Conservation (phyloP, 2,329 filamentous ascomycete species). For the Stachybotrys elegans region DNA sequence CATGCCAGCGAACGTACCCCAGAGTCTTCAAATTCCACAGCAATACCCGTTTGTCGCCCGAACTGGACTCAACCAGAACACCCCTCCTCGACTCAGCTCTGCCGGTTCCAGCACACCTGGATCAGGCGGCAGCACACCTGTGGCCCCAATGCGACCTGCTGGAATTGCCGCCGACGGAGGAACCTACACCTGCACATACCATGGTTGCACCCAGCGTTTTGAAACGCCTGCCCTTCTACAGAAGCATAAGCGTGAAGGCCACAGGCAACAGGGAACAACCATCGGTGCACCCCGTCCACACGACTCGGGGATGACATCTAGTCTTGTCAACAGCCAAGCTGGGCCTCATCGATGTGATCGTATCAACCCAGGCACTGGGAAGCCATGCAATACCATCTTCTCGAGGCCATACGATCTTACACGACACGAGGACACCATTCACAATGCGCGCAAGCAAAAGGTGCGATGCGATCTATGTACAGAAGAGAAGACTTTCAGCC, state of each 20-base stretch:
- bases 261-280: slow-evolving; percentile 68
- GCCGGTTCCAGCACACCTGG: slow-evolving; percentile 32
- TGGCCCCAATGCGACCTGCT: slow-evolving; percentile 45
- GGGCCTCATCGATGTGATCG: slow-evolving; percentile 91
- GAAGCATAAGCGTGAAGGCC: slow-evolving; percentile 92
- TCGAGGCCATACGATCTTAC: slow-evolving; percentile 95
- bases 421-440: slow-evolving; percentile 93
- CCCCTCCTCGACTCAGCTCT: slow-evolving; percentile 35
- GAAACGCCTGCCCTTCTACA: slow-evolving; percentile 82
- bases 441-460: slow-evolving; percentile 91
- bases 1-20: slow-evolving; percentile 29
- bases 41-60: slow-evolving; percentile 47
- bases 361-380: slow-evolving; percentile 90
- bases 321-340: slow-evolving; percentile 75
- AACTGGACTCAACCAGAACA: slow-evolving; percentile 25
- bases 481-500: slow-evolving; percentile 95
- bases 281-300: slow-evolving; percentile 19
- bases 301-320: slow-evolving; percentile 39
- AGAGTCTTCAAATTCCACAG: slow-evolving; percentile 38
- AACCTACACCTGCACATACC: slow-evolving; percentile 94
- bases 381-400: slow-evolving; percentile 91
- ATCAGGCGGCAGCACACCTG: slow-evolving; percentile 25
- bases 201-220: slow-evolving; percentile 83
- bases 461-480: slow-evolving; percentile 89
- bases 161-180: slow-evolving; percentile 70